Percentiles rank a stretch among this genome's conserved stretches.
Evolutionary conservation across 2,329 filamentous ascomycete species (phyloP).

Genomic region (Dothideomycetidae sp.): DNA sequence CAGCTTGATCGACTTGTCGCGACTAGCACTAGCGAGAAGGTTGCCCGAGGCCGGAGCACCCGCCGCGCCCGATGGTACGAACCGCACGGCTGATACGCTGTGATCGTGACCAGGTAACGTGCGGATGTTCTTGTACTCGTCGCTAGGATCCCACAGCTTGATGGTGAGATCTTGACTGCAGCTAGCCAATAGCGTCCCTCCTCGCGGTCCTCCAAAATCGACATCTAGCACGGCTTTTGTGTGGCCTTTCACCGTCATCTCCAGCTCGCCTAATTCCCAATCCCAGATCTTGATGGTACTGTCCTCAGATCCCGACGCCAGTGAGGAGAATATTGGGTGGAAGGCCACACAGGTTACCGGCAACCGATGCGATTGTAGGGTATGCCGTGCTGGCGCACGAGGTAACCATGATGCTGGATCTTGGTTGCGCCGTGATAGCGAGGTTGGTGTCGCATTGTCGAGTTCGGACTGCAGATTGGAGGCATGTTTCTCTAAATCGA

Average conservation of each 20-base stretch:
- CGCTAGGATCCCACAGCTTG: constrained; percentile 83
- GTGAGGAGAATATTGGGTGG: constrained; percentile 77
- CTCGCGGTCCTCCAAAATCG: constrained; percentile 76
- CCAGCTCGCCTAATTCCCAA: constrained; percentile 83
- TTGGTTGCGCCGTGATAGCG: constrained; percentile 64
- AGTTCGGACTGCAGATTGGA: constrained; percentile 64
- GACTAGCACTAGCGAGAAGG: constrained; percentile 69
- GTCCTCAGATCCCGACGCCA: constrained; percentile 84
- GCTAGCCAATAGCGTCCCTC: constrained; percentile 63
- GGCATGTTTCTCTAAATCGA: constrained; percentile 75
- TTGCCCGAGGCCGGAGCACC: constrained; percentile 70
- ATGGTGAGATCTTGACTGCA: constrained; percentile 85
- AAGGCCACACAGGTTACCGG: constrained; percentile 82
- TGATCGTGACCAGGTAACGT: constrained; percentile 87
- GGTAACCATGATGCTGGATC: constrained; percentile 81
- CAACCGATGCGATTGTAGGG: constrained; percentile 65
- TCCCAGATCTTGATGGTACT: constrained; percentile 96
- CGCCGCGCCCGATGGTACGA: constrained; percentile 69
- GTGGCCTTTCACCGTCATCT: constrained; percentile 81
- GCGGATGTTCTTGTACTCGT: constrained; percentile 90
- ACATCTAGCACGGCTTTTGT: constrained; percentile 79
- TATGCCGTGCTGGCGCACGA: constrained; percentile 65
- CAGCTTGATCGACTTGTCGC: constrained; percentile 72
- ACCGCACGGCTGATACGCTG: constrained; percentile 75
- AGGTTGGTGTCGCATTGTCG: constrained; percentile 66